Base-by-base conservation (phyloP, 495 filamentous ascomycete species). In the Aspergillus funiculosus region DNA sequence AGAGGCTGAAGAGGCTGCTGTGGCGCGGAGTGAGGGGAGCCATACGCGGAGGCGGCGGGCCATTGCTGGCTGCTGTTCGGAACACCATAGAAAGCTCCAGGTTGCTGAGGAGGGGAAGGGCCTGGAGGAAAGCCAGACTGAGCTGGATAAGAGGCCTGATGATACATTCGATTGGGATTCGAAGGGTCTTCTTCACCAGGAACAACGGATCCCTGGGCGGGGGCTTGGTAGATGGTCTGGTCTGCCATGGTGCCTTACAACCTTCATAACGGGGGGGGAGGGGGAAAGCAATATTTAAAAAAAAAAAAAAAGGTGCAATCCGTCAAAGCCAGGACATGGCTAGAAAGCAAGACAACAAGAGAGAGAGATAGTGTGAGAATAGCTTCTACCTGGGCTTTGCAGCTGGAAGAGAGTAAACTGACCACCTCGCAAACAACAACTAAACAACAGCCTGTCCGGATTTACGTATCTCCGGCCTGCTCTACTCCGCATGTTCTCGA, bases 191-290 rank as follows among this genome's bases (percentile, higher is more conserved):
- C 73, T 58, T 83, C 73, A 60, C 75, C 75, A 60, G 80, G 73
- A 35, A 57, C 59, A 26, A 38, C 58, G n/a, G n/a, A n/a, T 19
- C 57, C 63, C 58, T 76, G 69, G 34, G 79, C 85, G 47, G 84
- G 73, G 62, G 82, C 69, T 60, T 89, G 82, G 68, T 88, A 91
- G 76, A 83, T 83, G 54, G 76, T 64, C 68, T 81, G 84, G 58
- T 91, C 83, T 53, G 84, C 77, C 86, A 91, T 87, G 50, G 36
- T 56, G 49, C 41, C 36, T 56, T 49, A 56, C 46, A 48, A 48
- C 41, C 41, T 39, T 56, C 53, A 56, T 49, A 48, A 48, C 41
- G 34, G 13, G 35, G 36, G 7, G 24, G 31, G 34, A 19, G 29
- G 44, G 21, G n/a, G 43, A 40, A 19, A 22, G 18, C 51, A 41